Evolutionary conservation across 2,329 filamentous ascomycete genomes (phyloP).

Genomic region (Aspergillus sp.): DNA sequence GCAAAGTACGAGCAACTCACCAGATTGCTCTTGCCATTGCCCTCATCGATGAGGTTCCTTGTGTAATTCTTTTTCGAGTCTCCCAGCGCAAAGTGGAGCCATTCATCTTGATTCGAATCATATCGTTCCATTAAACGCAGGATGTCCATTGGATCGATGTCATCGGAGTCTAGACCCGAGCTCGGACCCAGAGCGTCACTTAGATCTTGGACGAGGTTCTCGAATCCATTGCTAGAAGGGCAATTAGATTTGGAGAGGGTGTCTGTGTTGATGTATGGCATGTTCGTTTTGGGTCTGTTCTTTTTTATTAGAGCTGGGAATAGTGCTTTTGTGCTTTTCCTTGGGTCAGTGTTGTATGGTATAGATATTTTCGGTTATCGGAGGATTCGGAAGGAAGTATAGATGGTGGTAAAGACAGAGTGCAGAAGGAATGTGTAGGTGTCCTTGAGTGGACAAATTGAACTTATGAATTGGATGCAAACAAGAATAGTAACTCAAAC

Average conservation of each 20-base stretch:
- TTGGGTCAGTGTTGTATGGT: not conserved
- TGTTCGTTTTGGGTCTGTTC: constrained; percentile 10
- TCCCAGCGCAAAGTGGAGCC: constrained; percentile 73
- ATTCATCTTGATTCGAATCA: constrained; percentile 67
- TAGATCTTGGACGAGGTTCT: constrained; percentile 71
- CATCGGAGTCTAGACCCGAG: constrained; percentile 78
- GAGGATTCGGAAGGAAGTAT: not conserved
- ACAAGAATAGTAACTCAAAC: not conserved
- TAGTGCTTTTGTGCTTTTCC: not conserved
- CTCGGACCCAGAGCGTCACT: constrained; percentile 74
- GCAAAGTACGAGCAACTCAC: constrained; percentile 46
- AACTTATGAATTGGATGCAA: too few species aligned
- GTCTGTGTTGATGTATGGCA: constrained; percentile 37
- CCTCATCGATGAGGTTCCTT: constrained; percentile 84
- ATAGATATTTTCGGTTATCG: not conserved
- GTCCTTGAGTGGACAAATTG: not conserved
- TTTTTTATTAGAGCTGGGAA: too few species aligned
- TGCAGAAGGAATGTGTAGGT: not conserved
- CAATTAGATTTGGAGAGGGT: constrained; percentile 11
- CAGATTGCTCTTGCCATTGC: constrained; percentile 78
- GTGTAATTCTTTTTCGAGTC: constrained; percentile 74
- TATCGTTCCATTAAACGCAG: constrained; percentile 74
- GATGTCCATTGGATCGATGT: constrained; percentile 74
- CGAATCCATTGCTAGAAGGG: constrained; percentile 52
- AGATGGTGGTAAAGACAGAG: not conserved